These are phyloP conservation scores for Somion occarium DNA, from an alignment of 1,284 basidiomycete species.

Conservation along the genomic window DNA sequence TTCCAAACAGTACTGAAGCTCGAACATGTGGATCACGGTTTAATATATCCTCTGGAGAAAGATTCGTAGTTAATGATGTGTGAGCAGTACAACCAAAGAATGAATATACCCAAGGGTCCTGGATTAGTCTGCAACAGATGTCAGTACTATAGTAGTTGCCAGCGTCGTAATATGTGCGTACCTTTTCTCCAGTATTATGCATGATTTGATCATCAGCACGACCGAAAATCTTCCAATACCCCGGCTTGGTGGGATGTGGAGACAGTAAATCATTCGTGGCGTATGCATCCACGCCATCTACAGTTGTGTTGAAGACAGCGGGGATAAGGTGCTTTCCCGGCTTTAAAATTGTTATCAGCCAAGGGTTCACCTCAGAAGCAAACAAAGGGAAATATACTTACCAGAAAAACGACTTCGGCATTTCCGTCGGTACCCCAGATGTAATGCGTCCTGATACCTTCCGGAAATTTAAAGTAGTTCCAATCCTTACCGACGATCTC, in stretches of 20 bases:
- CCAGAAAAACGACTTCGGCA: conserved; percentile 21
- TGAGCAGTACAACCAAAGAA: conserved; percentile 14
- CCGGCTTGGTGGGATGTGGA: conserved; percentile 41
- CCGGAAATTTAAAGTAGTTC: conserved; percentile 22
- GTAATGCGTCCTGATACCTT: conserved; percentile 11
- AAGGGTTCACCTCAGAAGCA: no score
- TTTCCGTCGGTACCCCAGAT: conserved; percentile 18
- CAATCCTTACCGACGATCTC: conserved; percentile 17
- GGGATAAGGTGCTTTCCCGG: conserved; percentile 12
- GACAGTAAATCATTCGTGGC: conserved; percentile 38
- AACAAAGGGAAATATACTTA: conserved; percentile 8
- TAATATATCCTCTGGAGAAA: conserved; percentile 33
- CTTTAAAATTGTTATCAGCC: neutral
- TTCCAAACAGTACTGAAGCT: conserved; percentile 33
- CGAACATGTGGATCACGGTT: conserved; percentile 30
- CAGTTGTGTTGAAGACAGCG: conserved; percentile 23
- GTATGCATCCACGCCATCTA: conserved; percentile 28
- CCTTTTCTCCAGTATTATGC: conserved; percentile 48
- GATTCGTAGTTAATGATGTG: conserved; percentile 12
- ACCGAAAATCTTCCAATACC: conserved; percentile 41
- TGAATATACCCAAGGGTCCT: conserved; percentile 25
- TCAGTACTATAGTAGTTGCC: neutral
- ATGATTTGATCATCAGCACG: conserved; percentile 50
- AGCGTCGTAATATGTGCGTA: conserved; percentile 14
- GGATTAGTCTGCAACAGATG: conserved; percentile 23